Evolutionary conservation across 2,329 filamentous ascomycete species (phyloP).

Genomic region (Epichloe festucae): DNA sequence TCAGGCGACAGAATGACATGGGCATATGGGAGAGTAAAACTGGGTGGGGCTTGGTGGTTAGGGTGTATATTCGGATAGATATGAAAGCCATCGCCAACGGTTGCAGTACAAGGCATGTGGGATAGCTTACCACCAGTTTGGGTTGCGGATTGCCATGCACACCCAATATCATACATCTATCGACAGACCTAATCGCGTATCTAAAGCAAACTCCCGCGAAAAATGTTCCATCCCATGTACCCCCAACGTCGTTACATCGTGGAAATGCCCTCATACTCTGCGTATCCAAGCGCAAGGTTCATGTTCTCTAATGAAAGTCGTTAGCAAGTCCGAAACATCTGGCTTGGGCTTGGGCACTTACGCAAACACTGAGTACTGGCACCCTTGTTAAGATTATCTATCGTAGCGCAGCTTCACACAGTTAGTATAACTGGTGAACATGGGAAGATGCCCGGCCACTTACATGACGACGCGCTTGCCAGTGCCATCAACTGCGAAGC

Average conservation of each 20-base stretch:
- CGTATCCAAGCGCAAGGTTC: constrained; percentile 82
- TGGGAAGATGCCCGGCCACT: constrained; percentile 24
- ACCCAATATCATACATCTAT: too few relatives aligned
- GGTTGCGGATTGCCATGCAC: too few relatives aligned
- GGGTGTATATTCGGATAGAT: background rate
- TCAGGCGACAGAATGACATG: constrained; percentile 37
- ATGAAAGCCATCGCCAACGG: too few relatives aligned
- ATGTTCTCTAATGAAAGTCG: constrained; percentile 57
- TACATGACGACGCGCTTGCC: constrained; percentile 81
- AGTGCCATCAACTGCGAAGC: constrained; percentile 80
- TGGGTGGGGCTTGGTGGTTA: constrained; percentile 36
- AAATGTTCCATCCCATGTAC: too few relatives aligned
- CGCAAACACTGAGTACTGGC: constrained; percentile 85
- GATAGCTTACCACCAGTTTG: too few relatives aligned
- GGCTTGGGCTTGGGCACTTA: constrained; percentile 34
- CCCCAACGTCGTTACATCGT: constrained; percentile 21
- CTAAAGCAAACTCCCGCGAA: too few relatives aligned
- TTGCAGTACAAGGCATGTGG: too few relatives aligned
- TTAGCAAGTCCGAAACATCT: constrained; percentile 39
- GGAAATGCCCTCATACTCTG: constrained; percentile 80
- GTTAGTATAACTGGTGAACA: constrained; percentile 4
- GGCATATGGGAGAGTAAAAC: constrained; percentile 37
- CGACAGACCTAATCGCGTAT: too few relatives aligned
- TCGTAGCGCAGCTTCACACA: constrained; percentile 48
- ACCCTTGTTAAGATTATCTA: constrained; percentile 89